Evolutionary conservation across 169 alveolate genomes (phyloP).

Genomic region (Eimeria nieschulzi): DNA sequence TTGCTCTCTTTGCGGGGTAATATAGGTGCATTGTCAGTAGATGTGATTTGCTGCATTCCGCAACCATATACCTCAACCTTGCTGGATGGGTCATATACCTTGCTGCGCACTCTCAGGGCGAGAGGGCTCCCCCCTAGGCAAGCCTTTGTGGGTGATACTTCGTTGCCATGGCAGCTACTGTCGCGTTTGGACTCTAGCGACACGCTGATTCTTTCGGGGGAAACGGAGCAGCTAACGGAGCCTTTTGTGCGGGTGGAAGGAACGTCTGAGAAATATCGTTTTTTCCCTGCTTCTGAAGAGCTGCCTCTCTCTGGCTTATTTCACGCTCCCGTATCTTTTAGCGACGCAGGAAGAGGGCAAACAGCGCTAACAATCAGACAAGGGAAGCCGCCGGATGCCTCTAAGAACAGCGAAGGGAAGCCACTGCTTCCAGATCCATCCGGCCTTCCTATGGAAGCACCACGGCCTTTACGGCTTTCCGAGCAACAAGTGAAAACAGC

Average conservation of each 20-base stretch:
- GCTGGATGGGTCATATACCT: no score
- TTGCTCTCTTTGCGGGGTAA: no score
- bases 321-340: conserved; percentile 47
- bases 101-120: conserved; percentile 21
- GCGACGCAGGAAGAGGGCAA: conserved; percentile 57
- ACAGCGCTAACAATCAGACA: conserved; percentile 26
- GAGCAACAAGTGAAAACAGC: conserved; percentile 29
- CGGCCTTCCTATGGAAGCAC: conserved; percentile 47
- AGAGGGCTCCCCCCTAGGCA: conserved; percentile 29
- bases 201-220: conserved; percentile 57
- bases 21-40: no score
- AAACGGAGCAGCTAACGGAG: conserved; percentile 64
- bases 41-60: no score
- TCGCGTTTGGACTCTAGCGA: conserved; percentile 49
- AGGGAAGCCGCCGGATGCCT: neutral
- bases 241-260: conserved; percentile 50
- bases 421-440: conserved; percentile 51
- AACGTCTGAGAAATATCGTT: conserved; percentile 49
- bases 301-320: conserved; percentile 66
- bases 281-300: conserved; percentile 18
- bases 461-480: conserved; percentile 35
- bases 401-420: neutral
- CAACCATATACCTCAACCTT: no score
- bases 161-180: conserved; percentile 51
- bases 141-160: conserved; percentile 38